phyloP scores from a whole-genome alignment of 208 protist species.

The Blastocrithidia nonstop region DNA sequence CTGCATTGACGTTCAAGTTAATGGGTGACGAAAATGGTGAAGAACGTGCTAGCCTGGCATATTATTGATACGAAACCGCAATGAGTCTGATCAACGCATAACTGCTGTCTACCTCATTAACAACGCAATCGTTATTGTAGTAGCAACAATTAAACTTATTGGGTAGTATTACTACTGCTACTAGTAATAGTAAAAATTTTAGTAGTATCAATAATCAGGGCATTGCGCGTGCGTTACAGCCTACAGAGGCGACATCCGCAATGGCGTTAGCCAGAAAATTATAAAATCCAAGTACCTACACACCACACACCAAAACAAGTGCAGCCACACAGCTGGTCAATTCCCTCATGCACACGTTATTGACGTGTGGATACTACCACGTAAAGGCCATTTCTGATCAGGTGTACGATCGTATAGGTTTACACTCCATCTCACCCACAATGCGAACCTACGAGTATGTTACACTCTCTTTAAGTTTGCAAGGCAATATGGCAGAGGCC shows the following conservation, averaged over 20 bases:
- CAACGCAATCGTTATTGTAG: not conserved
- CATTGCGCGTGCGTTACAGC: not conserved
- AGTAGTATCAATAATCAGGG: too few species aligned
- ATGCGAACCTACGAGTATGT: constrained; percentile 67
- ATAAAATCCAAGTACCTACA: not conserved
- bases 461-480: constrained; percentile 43
- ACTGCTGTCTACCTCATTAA: not conserved
- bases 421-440: constrained; percentile 45
- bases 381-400: constrained; percentile 40
- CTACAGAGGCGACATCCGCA: not conserved
- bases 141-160: too few species aligned
- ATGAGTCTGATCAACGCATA: constrained; percentile 14
- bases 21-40: constrained; percentile 51
- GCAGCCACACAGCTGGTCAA: constrained; percentile 55
- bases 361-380: constrained; percentile 64
- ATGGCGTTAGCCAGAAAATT: not conserved
- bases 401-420: constrained; percentile 74
- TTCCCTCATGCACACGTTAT: constrained; percentile 50
- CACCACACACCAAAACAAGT: constrained; percentile 10
- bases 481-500: constrained; percentile 59
- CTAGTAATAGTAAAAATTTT: not conserved
- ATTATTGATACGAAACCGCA: constrained; percentile 58
- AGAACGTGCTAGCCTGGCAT: constrained; percentile 60
- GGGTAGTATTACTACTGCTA: not conserved
- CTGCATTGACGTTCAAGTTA: constrained; percentile 59